phyloP scores from a whole-genome alignment of 768 basidiomycete genomes.

The Psilocybe cubensis region DNA sequence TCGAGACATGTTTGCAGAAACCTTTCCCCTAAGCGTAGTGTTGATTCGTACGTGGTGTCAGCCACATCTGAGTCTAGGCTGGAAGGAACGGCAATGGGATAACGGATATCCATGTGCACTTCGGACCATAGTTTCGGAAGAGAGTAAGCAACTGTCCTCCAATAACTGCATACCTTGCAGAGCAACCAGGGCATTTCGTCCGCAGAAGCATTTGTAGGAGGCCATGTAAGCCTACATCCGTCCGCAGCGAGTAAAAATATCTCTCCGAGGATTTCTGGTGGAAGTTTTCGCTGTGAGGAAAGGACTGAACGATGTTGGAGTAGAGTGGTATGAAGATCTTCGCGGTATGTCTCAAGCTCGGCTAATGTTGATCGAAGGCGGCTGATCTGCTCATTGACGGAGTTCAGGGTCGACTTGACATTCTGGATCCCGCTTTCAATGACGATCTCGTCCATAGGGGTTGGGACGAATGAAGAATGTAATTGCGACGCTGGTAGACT shows the following conservation, averaged over 20 bases:
- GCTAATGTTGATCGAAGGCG: slow-evolving; percentile 14
- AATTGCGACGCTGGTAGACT: slow-evolving; percentile 2
- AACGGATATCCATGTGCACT: slow-evolving; percentile 18
- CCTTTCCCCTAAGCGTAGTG: neutral
- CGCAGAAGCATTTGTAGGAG: neutral
- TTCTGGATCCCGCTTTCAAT: slow-evolving; percentile 13
- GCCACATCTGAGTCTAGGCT: neutral
- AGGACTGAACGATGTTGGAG: slow-evolving; percentile 18
- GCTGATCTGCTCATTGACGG: slow-evolving; percentile 19
- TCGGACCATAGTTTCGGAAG: slow-evolving; percentile 27
- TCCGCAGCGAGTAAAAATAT: slow-evolving; percentile 24
- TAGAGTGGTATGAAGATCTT: slow-evolving; percentile 7
- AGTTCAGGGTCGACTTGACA: slow-evolving; percentile 1
- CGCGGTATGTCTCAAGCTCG: slow-evolving; percentile 13
- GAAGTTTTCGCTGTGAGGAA: slow-evolving; percentile 24
- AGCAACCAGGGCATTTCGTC: slow-evolving; percentile 24
- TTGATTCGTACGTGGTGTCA: neutral
- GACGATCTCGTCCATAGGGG: slow-evolving; percentile 12
- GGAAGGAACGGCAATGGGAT: neutral
- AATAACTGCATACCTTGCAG: slow-evolving; percentile 28
- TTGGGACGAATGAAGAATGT: slow-evolving; percentile 22
- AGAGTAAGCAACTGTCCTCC: slow-evolving; percentile 25
- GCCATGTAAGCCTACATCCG: slow-evolving; percentile 18
- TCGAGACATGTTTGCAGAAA: slow-evolving; percentile 24
- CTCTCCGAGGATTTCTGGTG: slow-evolving; percentile 26